Base-by-base conservation (phyloP, 1,284 basidiomycete species). In the Neolentinus lepideus region DNA sequence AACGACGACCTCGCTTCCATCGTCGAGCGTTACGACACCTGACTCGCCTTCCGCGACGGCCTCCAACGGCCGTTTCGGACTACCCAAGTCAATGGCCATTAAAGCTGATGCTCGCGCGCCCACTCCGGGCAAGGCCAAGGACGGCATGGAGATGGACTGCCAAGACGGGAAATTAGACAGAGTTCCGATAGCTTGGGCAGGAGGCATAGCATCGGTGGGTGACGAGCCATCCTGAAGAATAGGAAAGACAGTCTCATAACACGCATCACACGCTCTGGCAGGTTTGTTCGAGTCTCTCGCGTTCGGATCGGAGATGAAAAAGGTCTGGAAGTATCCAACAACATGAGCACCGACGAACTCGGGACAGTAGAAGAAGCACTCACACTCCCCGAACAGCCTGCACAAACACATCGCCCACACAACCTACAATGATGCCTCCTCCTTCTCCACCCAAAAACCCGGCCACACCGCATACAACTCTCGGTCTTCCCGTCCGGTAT, bases 341-440 rank as follows among this genome's bases (percentile, higher is more conserved):
- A n/a, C n/a, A n/a, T n/a, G n/a, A n/a, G n/a, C n/a, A n/a, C n/a
- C n/a, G n/a, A n/a, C n/a, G n/a, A n/a, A n/a, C n/a, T n/a, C n/a
- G n/a, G n/a, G n/a, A n/a, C n/a, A n/a, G n/a, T n/a, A n/a, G n/a
- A 19, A 2, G 25, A 47, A 9, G 16, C 1, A 61, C 78, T 62
- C 59, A 91, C 92, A 73, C 82, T 81, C 19, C 78, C 80, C n/a
- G 91, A 93, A 71, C 94, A 97, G 1, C 71, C 68, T 29, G 84
- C 83, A 70, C 94, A 97, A 3, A 96, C 86, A 63, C 94, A 91
- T 54, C 87, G 71, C 0, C 94, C 94, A 68, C 94, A 97, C 10
- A 97, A 72, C 55, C 94, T 75, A 69, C 94, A 97, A 67, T 97
- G 94, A 67, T 97, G 94, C 62, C 90, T 78, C 61, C 94, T 73